Conservation (phyloP, 2,329 filamentous ascomycete species). For the Stachybotrys chlorohalonatus region DNA sequence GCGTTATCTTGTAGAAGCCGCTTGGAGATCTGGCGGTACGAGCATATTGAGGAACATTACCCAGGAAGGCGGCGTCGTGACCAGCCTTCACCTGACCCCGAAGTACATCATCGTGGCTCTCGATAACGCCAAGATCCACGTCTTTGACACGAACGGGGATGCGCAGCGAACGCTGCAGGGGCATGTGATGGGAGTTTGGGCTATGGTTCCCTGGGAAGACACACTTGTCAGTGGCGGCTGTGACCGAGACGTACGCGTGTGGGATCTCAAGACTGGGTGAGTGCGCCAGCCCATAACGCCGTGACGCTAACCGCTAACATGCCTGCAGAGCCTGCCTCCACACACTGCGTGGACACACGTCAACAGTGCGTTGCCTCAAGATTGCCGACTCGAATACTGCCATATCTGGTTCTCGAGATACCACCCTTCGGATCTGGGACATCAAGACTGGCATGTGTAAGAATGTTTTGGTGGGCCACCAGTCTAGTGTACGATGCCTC, state of each 20-base stretch:
- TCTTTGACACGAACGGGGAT: constrained; percentile 87
- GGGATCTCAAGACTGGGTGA: constrained; percentile 91
- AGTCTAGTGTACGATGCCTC: constrained; percentile 88
- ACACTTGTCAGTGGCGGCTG: constrained; percentile 92
- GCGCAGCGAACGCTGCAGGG: constrained; percentile 83
- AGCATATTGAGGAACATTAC: constrained; percentile 82
- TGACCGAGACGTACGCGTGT: constrained; percentile 92
- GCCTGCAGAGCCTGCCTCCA: constrained; percentile 58
- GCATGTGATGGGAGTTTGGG: constrained; percentile 99
- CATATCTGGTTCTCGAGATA: constrained; percentile 93
- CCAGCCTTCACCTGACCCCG: constrained; percentile 83
- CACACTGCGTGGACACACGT: constrained; percentile 87
- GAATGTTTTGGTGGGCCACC: constrained; percentile 88
- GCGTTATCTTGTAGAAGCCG: constrained; percentile 91
- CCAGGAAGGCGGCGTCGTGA: constrained; percentile 93
- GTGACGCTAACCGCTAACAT: constrained; percentile 8
- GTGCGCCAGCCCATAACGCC: constrained; percentile 13
- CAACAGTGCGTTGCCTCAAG: constrained; percentile 91
- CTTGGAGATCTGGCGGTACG: constrained; percentile 87
- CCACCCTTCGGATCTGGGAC: constrained; percentile 92
- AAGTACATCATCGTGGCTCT: constrained; percentile 97
- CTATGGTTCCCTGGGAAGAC: constrained; percentile 97
- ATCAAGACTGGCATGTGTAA: constrained; percentile 79
- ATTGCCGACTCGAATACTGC: constrained; percentile 93
- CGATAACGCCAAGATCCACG: constrained; percentile 97